A percentile compares a stretch with the other conserved stretches of the same genome.
phyloP scores from a whole-genome alignment of 2,329 filamentous ascomycete genomes.

The Neoascochyta sp. region DNA sequence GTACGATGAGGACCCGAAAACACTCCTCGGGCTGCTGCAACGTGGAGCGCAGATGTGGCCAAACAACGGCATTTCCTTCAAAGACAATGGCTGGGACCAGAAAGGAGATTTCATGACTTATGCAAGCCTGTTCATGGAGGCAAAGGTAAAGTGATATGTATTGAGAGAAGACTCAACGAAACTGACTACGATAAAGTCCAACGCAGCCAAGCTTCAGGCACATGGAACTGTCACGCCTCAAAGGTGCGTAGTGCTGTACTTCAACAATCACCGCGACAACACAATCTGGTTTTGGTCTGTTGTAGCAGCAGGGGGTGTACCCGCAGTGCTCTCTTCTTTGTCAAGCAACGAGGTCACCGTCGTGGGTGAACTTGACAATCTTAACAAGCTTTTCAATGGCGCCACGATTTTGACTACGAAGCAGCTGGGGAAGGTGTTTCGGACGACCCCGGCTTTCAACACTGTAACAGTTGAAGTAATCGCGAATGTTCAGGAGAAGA shows the following conservation, averaged over 20 bases:
- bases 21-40: slow-evolving; percentile 3
- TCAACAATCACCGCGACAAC: slow-evolving; percentile 9
- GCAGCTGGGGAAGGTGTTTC: slow-evolving; percentile 4
- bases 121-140: slow-evolving; percentile 1
- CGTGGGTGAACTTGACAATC: slow-evolving; percentile 4
- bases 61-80: slow-evolving; percentile 4
- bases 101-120: slow-evolving; percentile 3
- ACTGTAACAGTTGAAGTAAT: slow-evolving; percentile 3
- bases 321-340: slow-evolving; percentile 6
- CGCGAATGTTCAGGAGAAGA: not conserved
- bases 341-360: slow-evolving; percentile 7
- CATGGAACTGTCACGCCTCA: slow-evolving; percentile 1
- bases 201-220: slow-evolving; percentile 5
- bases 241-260: slow-evolving; percentile 5
- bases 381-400: slow-evolving; percentile 3
- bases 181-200: slow-evolving; percentile 1
- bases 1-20: slow-evolving; percentile 1
- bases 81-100: slow-evolving; percentile 4
- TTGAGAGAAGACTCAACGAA: not conserved
- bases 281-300: slow-evolving; percentile 11
- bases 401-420: slow-evolving; percentile 4
- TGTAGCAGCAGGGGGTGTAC: slow-evolving; percentile 6
- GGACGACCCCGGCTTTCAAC: not conserved
- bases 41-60: slow-evolving; percentile 3
- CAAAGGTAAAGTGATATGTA: slow-evolving; percentile 1